Evolutionary conservation across 176 grass and related monocot species (phyloP), one percentile per base, ranked within the genome.

Genomic region (Aegilops sharonensis): DNA sequence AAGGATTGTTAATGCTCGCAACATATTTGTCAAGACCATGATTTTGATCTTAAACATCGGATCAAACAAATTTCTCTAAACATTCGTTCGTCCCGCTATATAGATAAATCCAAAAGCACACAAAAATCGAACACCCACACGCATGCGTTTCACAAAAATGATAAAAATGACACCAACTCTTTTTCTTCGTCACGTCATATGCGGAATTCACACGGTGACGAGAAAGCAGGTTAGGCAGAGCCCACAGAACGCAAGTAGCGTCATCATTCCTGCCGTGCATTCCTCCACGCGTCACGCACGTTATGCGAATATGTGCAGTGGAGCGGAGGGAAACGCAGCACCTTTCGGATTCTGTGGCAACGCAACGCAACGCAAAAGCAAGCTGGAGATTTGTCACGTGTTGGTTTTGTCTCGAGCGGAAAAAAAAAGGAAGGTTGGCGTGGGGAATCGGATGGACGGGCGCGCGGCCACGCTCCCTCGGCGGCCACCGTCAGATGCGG

Each of bases 361-460:
- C 0, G 14, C 45, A 14, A 45, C 2, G 47, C 47, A 52, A 52
- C 0, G 47, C 47, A 34, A 15, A 52, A 17, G 48, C 48, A 15
- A 15, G 52, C 52, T 32, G 29, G 5, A 32, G 65, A 68, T 68
- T 68, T 17, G 31, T 34, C 65, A 68, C 65, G 65, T 68, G 30
- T 34, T 35, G 4, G 12, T 18, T 8, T 9, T 36, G 31, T 69
- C 66, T 21, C 30, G 37, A 42, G 6, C 35, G 20, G 35, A 21
- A 3, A 23, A 11, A 7, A 57, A 57, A 57, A 71, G 35, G 68
- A 6, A 13, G 1, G 2, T 1, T 0, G 36, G 78, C 80, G 69
- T 47, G 14, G 17, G 9, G 7, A 39, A 87, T 91, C 83, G 17
- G 78, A 89, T 61, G 87, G 86, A 83, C 74, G 87, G 45, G 75